Base-by-base conservation (phyloP, 352 stramenopile genomes). In the Phytophthora ramorum region DNA sequence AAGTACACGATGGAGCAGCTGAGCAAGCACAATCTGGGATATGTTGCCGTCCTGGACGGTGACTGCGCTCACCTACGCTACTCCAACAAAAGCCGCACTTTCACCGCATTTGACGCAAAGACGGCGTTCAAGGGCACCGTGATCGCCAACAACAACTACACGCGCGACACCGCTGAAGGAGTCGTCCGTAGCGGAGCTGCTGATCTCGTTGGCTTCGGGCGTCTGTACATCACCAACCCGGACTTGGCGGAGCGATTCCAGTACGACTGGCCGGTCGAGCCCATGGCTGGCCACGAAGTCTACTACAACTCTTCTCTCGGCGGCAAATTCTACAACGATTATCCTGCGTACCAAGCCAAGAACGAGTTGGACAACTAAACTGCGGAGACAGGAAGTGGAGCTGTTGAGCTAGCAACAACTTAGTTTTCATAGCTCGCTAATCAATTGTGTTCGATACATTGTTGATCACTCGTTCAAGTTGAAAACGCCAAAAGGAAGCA, bases 221-320 rank as follows among this genome's bases (percentile, higher is more conserved):
- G 80, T 9, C 47, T 64, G 30, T 90, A 79, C 71, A 89, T 90
- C 17, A 58, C 72, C 4, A 89, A 87, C 58, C 81, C 79, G 28
- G 77, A 89, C 45, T 51, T 89, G 45, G 63, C 60, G 2, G 55
- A 81, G n/a, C 46, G 61, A 9, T 69, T 64, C 32, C 19, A 59
- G n/a, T 58, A 69, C 26, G 46, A 64, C 38, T 64, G 61, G 61
- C 61, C 61, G 3, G 1, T 68, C 3, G 45, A 59, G 6, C 35
- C 51, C 12, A 55, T 59, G 38, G 54, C 47, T 28, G 46, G 53
- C 6, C 54, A 55, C 24, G 60, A 53, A 7, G 37, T 51, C 24
- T 68, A 63, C 26, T 68, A 53, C 51, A 46, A 58, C 60, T 48
- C 51, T 4, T 37, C 30, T 19, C 55, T 65, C 0, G 40, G 30